Conservation (phyloP, 1,139 yeast genomes). For the Candida sp. region DNA sequence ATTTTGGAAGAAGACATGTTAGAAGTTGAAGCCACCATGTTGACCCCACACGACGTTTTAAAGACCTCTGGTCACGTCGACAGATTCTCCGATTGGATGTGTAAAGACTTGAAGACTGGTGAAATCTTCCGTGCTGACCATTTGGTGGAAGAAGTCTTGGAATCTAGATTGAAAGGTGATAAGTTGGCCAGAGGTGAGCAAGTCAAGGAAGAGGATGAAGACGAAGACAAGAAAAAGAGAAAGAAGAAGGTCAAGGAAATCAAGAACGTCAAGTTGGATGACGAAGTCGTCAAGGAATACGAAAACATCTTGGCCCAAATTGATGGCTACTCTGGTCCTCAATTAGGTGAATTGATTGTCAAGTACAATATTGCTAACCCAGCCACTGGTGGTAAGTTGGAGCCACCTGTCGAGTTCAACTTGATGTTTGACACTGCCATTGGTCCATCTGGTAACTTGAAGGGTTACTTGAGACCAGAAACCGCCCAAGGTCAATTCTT, state of each 20-base stretch:
- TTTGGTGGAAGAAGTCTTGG: constrained; percentile 96
- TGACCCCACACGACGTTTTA: constrained; percentile 96
- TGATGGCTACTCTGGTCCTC: constrained; percentile 93
- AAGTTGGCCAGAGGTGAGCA: constrained; percentile 89
- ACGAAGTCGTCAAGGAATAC: constrained; percentile 76
- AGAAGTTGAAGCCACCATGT: constrained; percentile 97
- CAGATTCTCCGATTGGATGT: constrained; percentile 99
- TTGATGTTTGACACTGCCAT: constrained; percentile 99
- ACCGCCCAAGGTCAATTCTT: constrained; percentile 99
- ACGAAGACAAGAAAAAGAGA: constrained; percentile 83
- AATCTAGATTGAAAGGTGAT: constrained; percentile 95
- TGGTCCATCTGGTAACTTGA: constrained; percentile 97
- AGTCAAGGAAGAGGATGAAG: constrained; percentile 54
- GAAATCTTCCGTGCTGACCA: constrained; percentile 99
- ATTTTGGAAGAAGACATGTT: constrained; percentile 98
- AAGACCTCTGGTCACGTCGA: constrained; percentile 99
- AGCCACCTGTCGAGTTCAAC: constrained; percentile 94
- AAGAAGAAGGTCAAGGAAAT: constrained; percentile 98
- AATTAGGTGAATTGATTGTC: constrained; percentile 85
- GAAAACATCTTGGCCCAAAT: constrained; percentile 89
- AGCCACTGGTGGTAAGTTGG: constrained; percentile 82
- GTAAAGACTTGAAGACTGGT: constrained; percentile 93
- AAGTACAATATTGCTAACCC: constrained; percentile 91
- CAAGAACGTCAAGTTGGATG: constrained; percentile 86
- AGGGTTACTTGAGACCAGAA: constrained; percentile 97